These are phyloP conservation scores for Pleoardoris graminearum DNA, from an alignment of 2,329 filamentous ascomycete species.

Conservation along the genomic window DNA sequence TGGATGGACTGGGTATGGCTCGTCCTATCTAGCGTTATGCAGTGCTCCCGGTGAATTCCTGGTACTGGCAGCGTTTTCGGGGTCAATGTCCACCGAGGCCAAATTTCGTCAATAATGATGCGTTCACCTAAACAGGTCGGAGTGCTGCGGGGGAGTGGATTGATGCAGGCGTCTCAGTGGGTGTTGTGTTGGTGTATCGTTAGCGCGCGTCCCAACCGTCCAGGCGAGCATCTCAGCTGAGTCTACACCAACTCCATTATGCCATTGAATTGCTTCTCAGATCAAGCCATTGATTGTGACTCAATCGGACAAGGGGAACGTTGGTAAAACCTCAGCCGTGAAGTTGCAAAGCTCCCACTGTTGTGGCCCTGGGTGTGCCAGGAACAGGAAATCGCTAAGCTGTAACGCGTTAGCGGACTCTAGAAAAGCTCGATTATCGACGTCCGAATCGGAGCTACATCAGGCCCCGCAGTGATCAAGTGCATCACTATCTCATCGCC, in stretches of 20 bases:
- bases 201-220: conserved; percentile 4
- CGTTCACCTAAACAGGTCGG: background rate
- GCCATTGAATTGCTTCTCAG: background rate
- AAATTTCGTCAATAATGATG: background rate
- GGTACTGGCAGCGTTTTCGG: background rate
- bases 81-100: background rate
- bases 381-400: conserved; percentile 13
- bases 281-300: background rate
- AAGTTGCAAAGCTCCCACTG: background rate
- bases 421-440: background rate
- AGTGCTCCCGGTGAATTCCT: too few relatives aligned
- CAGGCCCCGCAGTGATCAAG: background rate
- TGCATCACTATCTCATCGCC: background rate
- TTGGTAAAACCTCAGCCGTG: background rate
- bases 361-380: background rate
- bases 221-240: background rate
- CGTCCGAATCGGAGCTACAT: background rate
- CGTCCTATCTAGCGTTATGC: too few relatives aligned
- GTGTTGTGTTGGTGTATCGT: background rate
- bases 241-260: background rate
- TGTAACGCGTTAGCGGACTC: conserved; percentile 2
- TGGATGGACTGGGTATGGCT: too few relatives aligned
- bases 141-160: background rate
- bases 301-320: background rate
- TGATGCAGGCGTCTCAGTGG: background rate